Conservation (phyloP, 208 protist species). For the Tritrichomonas foetus region DNA sequence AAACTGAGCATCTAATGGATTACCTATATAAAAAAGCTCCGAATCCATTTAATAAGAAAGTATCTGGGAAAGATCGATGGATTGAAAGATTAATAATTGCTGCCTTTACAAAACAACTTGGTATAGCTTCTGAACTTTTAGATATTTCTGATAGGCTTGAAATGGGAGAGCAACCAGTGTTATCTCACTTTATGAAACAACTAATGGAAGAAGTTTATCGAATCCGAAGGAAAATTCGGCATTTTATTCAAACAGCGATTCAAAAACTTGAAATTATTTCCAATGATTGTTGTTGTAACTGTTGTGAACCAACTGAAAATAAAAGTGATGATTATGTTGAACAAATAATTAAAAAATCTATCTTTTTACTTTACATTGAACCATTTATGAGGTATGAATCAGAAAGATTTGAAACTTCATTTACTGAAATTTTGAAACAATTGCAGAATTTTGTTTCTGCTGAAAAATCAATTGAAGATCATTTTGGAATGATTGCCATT, state of each 20-base stretch:
- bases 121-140: background rate
- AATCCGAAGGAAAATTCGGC: background rate
- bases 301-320: background rate
- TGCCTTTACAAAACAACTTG: background rate
- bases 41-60: background rate
- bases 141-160: background rate
- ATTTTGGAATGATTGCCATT: too few relatives aligned
- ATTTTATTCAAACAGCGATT: background rate
- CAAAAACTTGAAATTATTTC: background rate
- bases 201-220: background rate
- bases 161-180: background rate
- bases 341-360: background rate
- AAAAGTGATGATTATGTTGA: background rate
- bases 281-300: too few relatives aligned
- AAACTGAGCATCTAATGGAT: background rate
- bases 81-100: background rate
- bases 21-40: conserved; percentile 16
- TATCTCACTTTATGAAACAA: background rate
- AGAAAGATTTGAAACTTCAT: too few relatives aligned
- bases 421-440: too few relatives aligned
- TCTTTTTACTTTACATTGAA: background rate
- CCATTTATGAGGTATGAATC: background rate
- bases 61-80: background rate
- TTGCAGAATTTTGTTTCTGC: too few relatives aligned
- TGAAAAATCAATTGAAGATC: too few relatives aligned